These are phyloP conservation scores for Diutina ranongensis DNA, from an alignment of 1,139 yeast genomes.

Conservation along the genomic window DNA sequence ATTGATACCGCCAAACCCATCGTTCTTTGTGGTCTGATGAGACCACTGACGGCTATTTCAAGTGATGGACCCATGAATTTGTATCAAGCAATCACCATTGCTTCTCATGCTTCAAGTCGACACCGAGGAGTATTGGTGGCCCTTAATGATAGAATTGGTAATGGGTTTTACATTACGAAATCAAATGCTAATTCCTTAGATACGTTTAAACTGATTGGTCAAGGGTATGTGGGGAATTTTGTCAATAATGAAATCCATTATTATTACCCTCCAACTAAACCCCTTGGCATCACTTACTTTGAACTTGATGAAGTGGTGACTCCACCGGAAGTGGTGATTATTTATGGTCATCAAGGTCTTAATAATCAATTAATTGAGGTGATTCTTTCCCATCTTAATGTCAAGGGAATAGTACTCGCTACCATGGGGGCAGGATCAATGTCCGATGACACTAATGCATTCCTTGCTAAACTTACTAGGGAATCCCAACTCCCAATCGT, in stretches of 20 bases:
- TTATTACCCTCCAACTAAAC: slow-evolving; percentile 52
- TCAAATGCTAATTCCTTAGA: slow-evolving; percentile 60
- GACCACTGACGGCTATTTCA: slow-evolving; percentile 59
- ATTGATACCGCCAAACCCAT: slow-evolving; percentile 44
- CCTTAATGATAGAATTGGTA: slow-evolving; percentile 53
- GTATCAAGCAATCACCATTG: slow-evolving; percentile 58
- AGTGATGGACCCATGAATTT: slow-evolving; percentile 67
- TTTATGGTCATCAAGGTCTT: slow-evolving; percentile 54
- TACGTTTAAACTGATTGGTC: slow-evolving; percentile 57
- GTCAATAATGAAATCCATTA: slow-evolving; percentile 56
- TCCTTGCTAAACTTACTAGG: slow-evolving; percentile 12
- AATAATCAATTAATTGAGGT: slow-evolving; percentile 35
- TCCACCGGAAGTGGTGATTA: slow-evolving; percentile 34
- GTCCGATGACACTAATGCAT: slow-evolving; percentile 37
- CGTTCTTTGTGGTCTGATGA: slow-evolving; percentile 62
- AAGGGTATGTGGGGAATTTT: slow-evolving; percentile 60
- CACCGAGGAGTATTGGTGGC: slow-evolving; percentile 56
- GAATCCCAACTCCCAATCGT: slow-evolving; percentile 36
- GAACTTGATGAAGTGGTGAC: slow-evolving; percentile 14
- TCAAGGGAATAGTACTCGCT: slow-evolving; percentile 49
- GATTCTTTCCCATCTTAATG: slow-evolving; percentile 29
- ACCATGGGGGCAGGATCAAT: slow-evolving; percentile 67
- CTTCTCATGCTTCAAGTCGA: slow-evolving; percentile 36
- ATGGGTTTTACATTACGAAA: slow-evolving; percentile 61
- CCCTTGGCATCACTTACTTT: slow-evolving; percentile 38